Conservation (phyloP, 140 eudicot species). For the Senecio squalidus region DNA sequence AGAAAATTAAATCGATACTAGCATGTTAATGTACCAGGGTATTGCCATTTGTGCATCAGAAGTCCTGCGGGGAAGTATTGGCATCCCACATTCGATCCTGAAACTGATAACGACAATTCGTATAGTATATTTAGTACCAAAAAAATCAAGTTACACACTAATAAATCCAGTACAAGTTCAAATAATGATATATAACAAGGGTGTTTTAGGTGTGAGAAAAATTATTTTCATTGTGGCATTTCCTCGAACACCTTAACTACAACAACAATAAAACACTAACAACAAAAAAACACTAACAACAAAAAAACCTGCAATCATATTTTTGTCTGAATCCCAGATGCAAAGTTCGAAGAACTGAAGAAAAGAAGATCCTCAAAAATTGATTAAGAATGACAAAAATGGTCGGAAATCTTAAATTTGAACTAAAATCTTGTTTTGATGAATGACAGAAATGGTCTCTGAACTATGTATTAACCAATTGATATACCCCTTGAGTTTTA, state of each 20-base stretch:
- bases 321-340: slow-evolving; percentile 12
- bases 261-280: slow-evolving; percentile 8
- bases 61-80: slow-evolving; percentile 28
- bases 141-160: neutral
- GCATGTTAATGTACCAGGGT: slow-evolving; percentile 14
- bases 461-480: neutral
- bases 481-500: too few relatives aligned
- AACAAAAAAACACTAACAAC: neutral
- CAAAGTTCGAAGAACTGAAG: too few relatives aligned
- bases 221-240: slow-evolving; percentile 9
- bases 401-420: neutral
- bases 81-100: slow-evolving; percentile 42
- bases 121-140: slow-evolving; percentile 10
- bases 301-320: slow-evolving; percentile 26
- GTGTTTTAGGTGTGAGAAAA: neutral
- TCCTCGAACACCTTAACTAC: slow-evolving; percentile 23
- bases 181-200: neutral
- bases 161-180: neutral
- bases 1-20: neutral
- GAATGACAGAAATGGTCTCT: neutral
- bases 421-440: neutral
- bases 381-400: too few relatives aligned
- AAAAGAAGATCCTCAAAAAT: too few relatives aligned
- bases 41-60: slow-evolving; percentile 16
- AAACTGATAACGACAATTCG: slow-evolving; percentile 25